A percentile compares a stretch with the other conserved stretches of the same genome.
These are phyloP conservation scores for Sporodiniella umbellata DNA, from an alignment of 371 early-diverging fungal species.

Conservation along the genomic window DNA sequence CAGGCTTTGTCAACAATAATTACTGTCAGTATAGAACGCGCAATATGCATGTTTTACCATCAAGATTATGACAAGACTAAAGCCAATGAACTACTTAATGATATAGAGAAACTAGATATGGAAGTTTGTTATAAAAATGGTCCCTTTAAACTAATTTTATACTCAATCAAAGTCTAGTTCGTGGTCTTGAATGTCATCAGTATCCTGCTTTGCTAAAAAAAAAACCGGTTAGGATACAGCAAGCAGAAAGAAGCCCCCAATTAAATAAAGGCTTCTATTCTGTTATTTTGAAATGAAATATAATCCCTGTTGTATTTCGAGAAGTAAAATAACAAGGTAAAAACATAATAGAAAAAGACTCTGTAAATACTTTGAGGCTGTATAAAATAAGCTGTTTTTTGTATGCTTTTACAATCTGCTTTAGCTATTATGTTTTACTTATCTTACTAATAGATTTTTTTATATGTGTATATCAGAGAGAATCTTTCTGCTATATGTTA, in stretches of 20 bases:
- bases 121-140: slow-evolving; percentile 16
- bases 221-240: background rate
- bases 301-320: background rate
- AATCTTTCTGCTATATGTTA: too few relatives aligned
- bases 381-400: too few relatives aligned
- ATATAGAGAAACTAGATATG: slow-evolving; percentile 15
- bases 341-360: too few relatives aligned
- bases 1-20: slow-evolving; percentile 12
- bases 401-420: too few relatives aligned
- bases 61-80: slow-evolving; percentile 18
- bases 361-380: too few relatives aligned
- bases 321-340: too few relatives aligned
- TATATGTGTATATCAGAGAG: too few relatives aligned
- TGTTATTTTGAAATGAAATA: slow-evolving; percentile 2
- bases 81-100: slow-evolving; percentile 15
- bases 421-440: too few relatives aligned
- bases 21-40: slow-evolving; percentile 16
- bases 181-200: slow-evolving; percentile 7
- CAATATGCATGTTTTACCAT: slow-evolving; percentile 18
- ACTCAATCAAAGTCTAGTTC: slow-evolving; percentile 6
- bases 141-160: slow-evolving; percentile 14
- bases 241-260: slow-evolving; percentile 4
- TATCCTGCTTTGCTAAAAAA: slow-evolving; percentile 8
- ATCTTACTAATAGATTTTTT: too few relatives aligned
- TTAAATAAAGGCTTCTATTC: slow-evolving; percentile 3